Evolutionary conservation across 345 rosid genomes (phyloP).

Genomic region (Dimocarpus longan): DNA sequence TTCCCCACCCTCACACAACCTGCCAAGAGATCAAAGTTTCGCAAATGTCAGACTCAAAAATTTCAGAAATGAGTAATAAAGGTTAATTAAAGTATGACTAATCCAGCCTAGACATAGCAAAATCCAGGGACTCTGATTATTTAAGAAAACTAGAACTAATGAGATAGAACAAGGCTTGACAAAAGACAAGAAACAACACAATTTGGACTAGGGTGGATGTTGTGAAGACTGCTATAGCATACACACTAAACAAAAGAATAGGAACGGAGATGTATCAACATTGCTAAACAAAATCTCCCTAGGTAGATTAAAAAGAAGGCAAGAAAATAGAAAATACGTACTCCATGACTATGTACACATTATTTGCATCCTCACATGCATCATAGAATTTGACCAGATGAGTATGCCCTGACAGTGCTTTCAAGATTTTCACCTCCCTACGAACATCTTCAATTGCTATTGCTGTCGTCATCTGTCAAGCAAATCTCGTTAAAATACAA

Average conservation of each 20-base stretch:
- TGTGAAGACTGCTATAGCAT: slow-evolving; percentile 3
- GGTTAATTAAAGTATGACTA: neutral
- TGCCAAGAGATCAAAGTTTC: slow-evolving; percentile 31
- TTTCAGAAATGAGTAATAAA: neutral
- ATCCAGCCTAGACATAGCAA: neutral
- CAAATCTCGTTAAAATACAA: slow-evolving; percentile 27
- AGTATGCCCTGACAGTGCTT: slow-evolving; percentile 73
- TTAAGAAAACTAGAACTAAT: neutral
- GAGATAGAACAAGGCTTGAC: neutral
- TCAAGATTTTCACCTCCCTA: slow-evolving; percentile 81
- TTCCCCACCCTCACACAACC: slow-evolving; percentile 88
- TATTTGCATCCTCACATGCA: slow-evolving; percentile 85
- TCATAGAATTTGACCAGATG: slow-evolving; percentile 73
- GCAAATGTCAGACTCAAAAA: slow-evolving; percentile 17
- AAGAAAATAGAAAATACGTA: slow-evolving; percentile 53
- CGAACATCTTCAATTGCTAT: slow-evolving; percentile 92
- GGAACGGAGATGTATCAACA: slow-evolving; percentile 8
- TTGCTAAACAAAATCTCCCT: slow-evolving; percentile 9
- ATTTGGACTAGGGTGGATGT: neutral
- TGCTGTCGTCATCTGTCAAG: slow-evolving; percentile 84
- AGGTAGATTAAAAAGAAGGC: slow-evolving; percentile 27
- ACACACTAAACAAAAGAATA: neutral
- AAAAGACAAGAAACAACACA: neutral
- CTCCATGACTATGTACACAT: slow-evolving; percentile 94
- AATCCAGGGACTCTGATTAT: neutral